Percentiles rank a stretch among this genome's conserved stretches.
Evolutionary conservation across 2,329 filamentous ascomycete species (phyloP).

Genomic region (Ceratocystis cubensis): DNA sequence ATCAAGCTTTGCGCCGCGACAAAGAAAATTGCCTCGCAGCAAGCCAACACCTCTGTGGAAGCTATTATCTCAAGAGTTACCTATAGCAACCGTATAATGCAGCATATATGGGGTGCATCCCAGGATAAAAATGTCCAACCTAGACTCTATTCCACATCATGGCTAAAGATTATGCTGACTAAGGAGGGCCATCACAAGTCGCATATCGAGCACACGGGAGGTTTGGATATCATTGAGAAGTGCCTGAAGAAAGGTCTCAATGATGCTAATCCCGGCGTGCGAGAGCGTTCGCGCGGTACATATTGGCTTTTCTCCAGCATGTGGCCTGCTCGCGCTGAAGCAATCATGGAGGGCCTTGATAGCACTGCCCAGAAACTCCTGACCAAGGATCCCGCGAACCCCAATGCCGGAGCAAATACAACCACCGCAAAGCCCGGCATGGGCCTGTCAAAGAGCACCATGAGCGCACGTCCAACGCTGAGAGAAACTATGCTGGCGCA

Average conservation of each 20-base stretch:
- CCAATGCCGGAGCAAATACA: constrained; percentile 47
- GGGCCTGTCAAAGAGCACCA: constrained; percentile 51
- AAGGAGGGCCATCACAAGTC: constrained; percentile 68
- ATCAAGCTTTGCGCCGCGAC: constrained; percentile 81
- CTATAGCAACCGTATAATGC: constrained; percentile 68
- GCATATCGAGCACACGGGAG: constrained; percentile 72
- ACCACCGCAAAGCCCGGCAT: constrained; percentile 41
- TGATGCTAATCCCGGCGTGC: constrained; percentile 80
- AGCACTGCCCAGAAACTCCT: constrained; percentile 65
- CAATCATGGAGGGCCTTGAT: constrained; percentile 67
- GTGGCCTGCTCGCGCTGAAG: constrained; percentile 67
- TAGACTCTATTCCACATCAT: constrained; percentile 63
- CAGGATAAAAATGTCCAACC: constrained; percentile 92
- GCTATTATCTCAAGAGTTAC: constrained; percentile 66
- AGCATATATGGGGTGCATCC: constrained; percentile 69
- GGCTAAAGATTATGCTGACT: constrained; percentile 71
- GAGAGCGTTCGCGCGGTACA: constrained; percentile 70
- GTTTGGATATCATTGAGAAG: constrained; percentile 73
- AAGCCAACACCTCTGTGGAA: constrained; percentile 70
- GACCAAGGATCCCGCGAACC: constrained; percentile 73
- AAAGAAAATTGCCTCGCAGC: constrained; percentile 83
- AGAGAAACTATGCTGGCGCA: constrained; percentile 77
- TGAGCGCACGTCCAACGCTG: constrained; percentile 51
- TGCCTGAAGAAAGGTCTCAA: constrained; percentile 77
- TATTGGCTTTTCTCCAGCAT: constrained; percentile 73